Base-by-base conservation (phyloP, 2,329 filamentous ascomycete species). In the Stagonosporopsis cucurbitacearum region DNA sequence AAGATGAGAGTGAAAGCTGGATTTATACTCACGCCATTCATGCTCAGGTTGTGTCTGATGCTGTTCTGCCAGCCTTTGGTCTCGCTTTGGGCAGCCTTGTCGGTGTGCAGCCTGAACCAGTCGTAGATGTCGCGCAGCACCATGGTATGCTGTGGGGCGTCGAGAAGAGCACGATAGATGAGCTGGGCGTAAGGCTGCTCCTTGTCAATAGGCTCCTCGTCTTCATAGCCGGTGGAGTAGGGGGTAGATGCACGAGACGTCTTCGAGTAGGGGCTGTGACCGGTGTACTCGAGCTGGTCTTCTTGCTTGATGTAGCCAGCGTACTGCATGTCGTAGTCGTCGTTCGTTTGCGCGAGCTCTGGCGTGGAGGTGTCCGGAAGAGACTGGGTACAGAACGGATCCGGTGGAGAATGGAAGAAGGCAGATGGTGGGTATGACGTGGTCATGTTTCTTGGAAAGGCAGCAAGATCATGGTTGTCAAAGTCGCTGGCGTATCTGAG, bases 21-120 rank as follows among this genome's bases (percentile, higher is more conserved):
- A n/a, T 1, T 12, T 2, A 15, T 13, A 58, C 86, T 77, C 85
- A 97, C 94, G 58, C 84, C 83, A 67, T 98, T 98, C 93, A 98
- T 97, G 43, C 92, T 96, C 7, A 98, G 80, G 66, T 98, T 98
- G 75, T 98, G 94, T 2, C 94, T 86, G 62, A 98, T 96, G 72
- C 91, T 96, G 75, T 97, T 98, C 77, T 94, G 90, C 94, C 94
- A 98, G 9, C 93, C 94, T 40, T 75, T 79, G 4, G 75, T 77
- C 47, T 75, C 72, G 7, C 81, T 82, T 41, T 83, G 82, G 48
- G 81, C 86, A 4, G 85, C 86, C 75, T 95, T 96, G 63, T 85
- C 84, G 2, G 92, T 96, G 69, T 96, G 88, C 25, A 88, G 82
- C 37, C 85, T 81, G 68, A 98, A 96, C 92, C 94, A 98, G 54